These are phyloP conservation scores for Yamadazyma conglobata DNA, from an alignment of 1,139 yeast genomes.

Conservation along the genomic window DNA sequence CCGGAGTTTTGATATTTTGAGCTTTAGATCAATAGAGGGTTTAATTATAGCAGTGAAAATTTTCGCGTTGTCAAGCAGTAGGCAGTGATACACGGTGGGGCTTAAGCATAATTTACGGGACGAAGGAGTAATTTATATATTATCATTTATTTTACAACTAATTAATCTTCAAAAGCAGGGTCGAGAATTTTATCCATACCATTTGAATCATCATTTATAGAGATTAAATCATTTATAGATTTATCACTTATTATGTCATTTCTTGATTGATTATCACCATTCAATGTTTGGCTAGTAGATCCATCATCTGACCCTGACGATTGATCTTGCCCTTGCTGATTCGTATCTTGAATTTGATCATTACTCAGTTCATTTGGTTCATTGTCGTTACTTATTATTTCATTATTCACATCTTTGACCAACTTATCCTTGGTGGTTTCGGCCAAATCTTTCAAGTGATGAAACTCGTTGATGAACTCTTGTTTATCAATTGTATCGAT, in stretches of 20 bases:
- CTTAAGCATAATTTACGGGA: too few relatives aligned
- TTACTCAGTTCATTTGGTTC: too few relatives aligned
- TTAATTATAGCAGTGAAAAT: too few relatives aligned
- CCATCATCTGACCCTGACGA: too few relatives aligned
- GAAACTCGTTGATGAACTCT: conserved; percentile 32
- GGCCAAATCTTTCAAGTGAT: conserved; percentile 22
- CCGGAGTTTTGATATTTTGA: too few relatives aligned
- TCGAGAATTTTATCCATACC: conserved; percentile 18
- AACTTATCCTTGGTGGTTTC: conserved; percentile 10
- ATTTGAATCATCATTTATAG: conserved; percentile 2
- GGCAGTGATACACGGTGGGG: too few relatives aligned
- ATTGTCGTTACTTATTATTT: neutral
- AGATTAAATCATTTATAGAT: conserved; percentile 2
- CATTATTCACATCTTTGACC: neutral
- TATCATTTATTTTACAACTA: conserved; percentile 3
- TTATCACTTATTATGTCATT: conserved; percentile 1
- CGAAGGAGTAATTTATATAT: too few relatives aligned
- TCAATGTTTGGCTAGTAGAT: too few relatives aligned
- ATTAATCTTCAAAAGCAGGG: conserved; percentile 15
- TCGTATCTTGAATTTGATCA: too few relatives aligned
- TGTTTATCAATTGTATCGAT: conserved; percentile 22
- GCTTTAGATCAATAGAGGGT: too few relatives aligned
- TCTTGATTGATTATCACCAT: neutral
- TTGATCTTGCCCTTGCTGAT: too few relatives aligned
- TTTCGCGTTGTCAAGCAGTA: too few relatives aligned